Evolutionary conservation across 2,329 filamentous ascomycete genomes (phyloP).

Genomic region (Corynespora cassiicola): DNA sequence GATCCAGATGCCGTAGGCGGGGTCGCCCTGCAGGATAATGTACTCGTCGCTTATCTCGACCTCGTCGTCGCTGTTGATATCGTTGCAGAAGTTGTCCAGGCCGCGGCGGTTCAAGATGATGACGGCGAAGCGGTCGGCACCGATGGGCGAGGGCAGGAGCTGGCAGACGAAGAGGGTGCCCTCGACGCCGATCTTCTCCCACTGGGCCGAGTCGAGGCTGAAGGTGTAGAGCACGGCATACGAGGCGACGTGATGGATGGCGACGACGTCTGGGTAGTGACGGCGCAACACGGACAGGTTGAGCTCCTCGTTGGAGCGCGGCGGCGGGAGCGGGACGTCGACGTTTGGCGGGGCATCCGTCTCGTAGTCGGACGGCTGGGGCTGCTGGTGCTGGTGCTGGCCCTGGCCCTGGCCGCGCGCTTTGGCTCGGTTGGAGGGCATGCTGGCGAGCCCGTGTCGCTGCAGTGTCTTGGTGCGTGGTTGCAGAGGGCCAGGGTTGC

Average conservation of each 20-base stretch:
- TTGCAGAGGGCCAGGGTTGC: too few species aligned
- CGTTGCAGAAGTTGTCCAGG: conserved; percentile 55
- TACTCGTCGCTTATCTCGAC: conserved; percentile 62
- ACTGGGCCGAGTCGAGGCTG: conserved; percentile 66
- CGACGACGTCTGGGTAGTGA: conserved; percentile 75
- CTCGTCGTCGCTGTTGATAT: conserved; percentile 50
- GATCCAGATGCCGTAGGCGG: conserved; percentile 69
- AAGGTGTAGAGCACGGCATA: conserved; percentile 89
- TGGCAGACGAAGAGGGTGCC: conserved; percentile 90
- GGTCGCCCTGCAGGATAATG: conserved; percentile 60
- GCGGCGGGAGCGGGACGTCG: conserved; percentile 51
- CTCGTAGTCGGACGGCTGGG: conserved; percentile 62
- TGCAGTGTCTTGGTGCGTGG: too few species aligned
- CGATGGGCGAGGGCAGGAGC: conserved; percentile 48
- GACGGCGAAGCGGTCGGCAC: conserved; percentile 49
- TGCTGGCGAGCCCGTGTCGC: too few species aligned
- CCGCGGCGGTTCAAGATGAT: conserved; percentile 57
- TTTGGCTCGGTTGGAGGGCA: conserved; percentile 39
- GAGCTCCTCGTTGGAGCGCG: conserved; percentile 80
- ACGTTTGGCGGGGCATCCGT: conserved; percentile 52
- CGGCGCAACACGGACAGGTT: conserved; percentile 85
- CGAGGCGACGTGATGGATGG: conserved; percentile 80
- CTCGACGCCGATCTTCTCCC: conserved; percentile 87
- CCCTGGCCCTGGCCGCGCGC: conserved; percentile 34
- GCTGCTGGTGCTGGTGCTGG: conserved; percentile 40